phyloP scores from a whole-genome alignment of 2,329 filamentous ascomycete species.

The Metarhizium humberi region DNA sequence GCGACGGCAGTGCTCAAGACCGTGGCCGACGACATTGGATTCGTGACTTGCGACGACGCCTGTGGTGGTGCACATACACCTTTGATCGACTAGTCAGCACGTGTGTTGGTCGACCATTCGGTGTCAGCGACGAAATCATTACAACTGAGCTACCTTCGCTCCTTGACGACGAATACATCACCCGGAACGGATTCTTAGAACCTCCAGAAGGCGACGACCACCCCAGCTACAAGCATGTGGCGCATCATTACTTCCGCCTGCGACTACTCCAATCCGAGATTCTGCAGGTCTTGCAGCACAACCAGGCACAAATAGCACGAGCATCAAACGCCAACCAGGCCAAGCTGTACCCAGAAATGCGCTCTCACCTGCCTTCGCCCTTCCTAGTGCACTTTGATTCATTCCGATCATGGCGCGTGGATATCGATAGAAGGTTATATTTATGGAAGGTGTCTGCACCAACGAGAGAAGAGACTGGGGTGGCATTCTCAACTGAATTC shows the following conservation, averaged over 20 bases:
- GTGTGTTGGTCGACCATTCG: constrained; percentile 86
- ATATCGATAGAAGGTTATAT: constrained; percentile 73
- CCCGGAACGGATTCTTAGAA: constrained; percentile 61
- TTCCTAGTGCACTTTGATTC: constrained; percentile 78
- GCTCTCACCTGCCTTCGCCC: constrained; percentile 70
- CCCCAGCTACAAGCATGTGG: constrained; percentile 82
- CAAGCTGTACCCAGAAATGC: constrained; percentile 61
- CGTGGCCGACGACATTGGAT: constrained; percentile 71
- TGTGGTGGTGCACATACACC: constrained; percentile 98
- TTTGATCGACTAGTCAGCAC: constrained; percentile 91
- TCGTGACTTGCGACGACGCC: constrained; percentile 71
- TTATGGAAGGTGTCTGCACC: constrained; percentile 85
- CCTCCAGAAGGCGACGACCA: constrained; percentile 46
- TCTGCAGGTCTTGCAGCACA: constrained; percentile 83
- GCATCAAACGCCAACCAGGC: constrained; percentile 55
- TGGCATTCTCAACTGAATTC: constrained; percentile 83
- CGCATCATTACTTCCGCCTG: constrained; percentile 86
- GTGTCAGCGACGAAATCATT: constrained; percentile 91
- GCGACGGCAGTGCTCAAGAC: constrained; percentile 29
- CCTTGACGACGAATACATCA: constrained; percentile 83
- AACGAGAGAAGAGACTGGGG: constrained; percentile 68
- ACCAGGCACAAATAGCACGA: constrained; percentile 74
- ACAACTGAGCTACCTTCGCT: constrained; percentile 90
- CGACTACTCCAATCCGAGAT: constrained; percentile 90
- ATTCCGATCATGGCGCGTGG: constrained; percentile 79